Conservation (phyloP, 257 asterid species). For the Schizonepeta tenuifolia region DNA sequence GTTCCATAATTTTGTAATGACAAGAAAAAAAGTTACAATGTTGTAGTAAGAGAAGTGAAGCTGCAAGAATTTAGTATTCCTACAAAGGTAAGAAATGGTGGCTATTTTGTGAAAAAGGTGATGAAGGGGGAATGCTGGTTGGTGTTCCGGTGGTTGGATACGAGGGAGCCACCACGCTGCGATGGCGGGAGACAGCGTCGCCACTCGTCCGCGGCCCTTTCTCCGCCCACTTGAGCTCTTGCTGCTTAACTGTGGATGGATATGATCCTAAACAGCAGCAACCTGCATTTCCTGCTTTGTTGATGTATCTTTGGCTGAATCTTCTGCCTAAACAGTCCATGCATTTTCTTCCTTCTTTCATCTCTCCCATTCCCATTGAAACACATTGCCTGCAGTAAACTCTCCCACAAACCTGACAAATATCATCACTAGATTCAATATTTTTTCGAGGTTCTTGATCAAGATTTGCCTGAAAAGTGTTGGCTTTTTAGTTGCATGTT, state of each 20-base stretch:
- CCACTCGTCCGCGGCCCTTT: slow-evolving; percentile 66
- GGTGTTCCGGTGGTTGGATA: slow-evolving; percentile 40
- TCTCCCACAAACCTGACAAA: slow-evolving; percentile 72
- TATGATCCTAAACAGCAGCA: slow-evolving; percentile 81
- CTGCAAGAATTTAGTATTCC: slow-evolving; percentile 9
- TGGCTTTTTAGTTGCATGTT: background rate
- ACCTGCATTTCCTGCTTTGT: slow-evolving; percentile 61
- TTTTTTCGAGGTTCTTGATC: background rate
- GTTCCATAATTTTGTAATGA: background rate
- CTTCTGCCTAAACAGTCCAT: slow-evolving; percentile 70
- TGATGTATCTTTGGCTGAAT: slow-evolving; percentile 80
- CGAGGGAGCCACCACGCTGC: slow-evolving; percentile 47
- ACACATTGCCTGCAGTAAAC: slow-evolving; percentile 74
- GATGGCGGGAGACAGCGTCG: slow-evolving; percentile 39
- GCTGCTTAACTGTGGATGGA: slow-evolving; percentile 61
- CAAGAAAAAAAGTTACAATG: background rate
- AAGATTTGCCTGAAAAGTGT: background rate
- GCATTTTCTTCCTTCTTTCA: slow-evolving; percentile 81
- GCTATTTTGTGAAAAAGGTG: slow-evolving; percentile 53
- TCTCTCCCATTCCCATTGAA: slow-evolving; percentile 77
- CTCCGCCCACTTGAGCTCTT: slow-evolving; percentile 86
- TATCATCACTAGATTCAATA: background rate
- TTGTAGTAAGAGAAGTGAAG: background rate
- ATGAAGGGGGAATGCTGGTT: slow-evolving; percentile 47
- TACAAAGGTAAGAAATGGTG: slow-evolving; percentile 65